Evolutionary conservation across 108 stramenopile genomes (phyloP), one percentile per base, ranked within the genome.

Genomic region (Mayamaea pseudoterrestris): DNA sequence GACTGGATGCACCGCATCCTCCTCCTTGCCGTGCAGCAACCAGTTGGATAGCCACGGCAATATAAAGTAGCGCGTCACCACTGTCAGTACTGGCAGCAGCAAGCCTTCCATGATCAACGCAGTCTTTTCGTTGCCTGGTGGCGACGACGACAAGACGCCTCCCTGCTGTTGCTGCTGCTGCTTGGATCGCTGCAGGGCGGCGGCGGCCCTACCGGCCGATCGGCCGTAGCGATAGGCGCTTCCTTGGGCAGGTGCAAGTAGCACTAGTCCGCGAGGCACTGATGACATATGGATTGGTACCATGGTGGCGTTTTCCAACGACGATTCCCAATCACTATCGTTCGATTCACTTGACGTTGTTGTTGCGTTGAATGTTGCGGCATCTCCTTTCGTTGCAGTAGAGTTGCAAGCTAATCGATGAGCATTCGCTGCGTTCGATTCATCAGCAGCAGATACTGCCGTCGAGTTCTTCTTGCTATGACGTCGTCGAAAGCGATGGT

Each of bases 111-210:
- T 25, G 23, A 44, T 3, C 5, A 44, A 3, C 4, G 26, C 25
- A 21, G 24, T 44, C 24, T 44, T 44, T 8, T 39, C 18, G 16
- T 39, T n/a, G n/a, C n/a, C n/a, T n/a, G n/a, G 37, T 39, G 37
- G 20, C 8, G 20, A 18, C 5, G 3, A 20, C 16, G 32, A 34
- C 12, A 14, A 5, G 37, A 8, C 18, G 4, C 18, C 18, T 6
- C 3, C 37, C 18, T 3, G 3, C 37, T 14, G 37, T 6, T 8
- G 3, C 20, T 39, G 37, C 8, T 39, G 16, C 3, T 20, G 37
- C 18, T 39, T 18, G 37, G 16, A 39, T 3, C 37, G 37, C 4
- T 39, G 37, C 32, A 12, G 32, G 32, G 12, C 32, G 20, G 37
- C 18, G 20, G 37, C 20, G 20, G 5, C 8, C 37, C 37, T 14